Percentiles rank a stretch among this genome's conserved stretches.
Evolutionary conservation across 2,329 filamentous ascomycete genomes (phyloP).

Genomic region (Plectosphaerella cucumerina): DNA sequence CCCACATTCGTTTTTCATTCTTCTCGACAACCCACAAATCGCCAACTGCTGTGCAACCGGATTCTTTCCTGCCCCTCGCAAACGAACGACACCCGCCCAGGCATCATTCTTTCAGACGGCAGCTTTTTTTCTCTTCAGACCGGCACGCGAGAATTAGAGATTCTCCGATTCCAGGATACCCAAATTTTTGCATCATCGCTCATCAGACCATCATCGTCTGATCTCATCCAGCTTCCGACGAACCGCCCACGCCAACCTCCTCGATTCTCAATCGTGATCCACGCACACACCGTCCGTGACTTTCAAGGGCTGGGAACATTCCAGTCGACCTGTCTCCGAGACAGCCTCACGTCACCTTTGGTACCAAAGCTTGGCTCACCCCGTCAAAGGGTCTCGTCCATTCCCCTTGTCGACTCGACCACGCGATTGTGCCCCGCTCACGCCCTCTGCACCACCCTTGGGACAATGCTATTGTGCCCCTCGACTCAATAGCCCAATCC

Average conservation of each 20-base stretch:
- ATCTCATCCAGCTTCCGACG: neutral
- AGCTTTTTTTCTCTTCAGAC: neutral
- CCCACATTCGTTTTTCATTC: conserved; percentile 2
- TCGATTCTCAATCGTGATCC: no score
- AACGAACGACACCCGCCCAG: conserved; percentile 1
- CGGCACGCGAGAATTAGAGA: neutral
- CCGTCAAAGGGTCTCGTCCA: neutral
- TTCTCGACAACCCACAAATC: neutral
- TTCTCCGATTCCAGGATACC: no score
- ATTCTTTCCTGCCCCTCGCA: conserved; percentile 4
- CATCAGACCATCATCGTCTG: neutral
- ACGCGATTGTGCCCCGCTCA: neutral
- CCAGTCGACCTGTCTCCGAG: neutral
- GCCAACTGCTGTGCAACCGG: conserved; percentile 1
- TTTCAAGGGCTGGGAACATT: neutral
- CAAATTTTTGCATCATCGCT: neutral
- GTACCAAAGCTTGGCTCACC: no score
- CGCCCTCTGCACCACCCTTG: neutral
- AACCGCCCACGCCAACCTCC: no score
- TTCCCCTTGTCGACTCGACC: neutral
- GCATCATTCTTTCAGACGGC: neutral
- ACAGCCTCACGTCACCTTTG: neutral
- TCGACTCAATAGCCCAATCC: neutral
- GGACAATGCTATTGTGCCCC: neutral
- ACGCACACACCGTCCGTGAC: no score